Base-by-base conservation (phyloP, 352 stramenopile species). In the Globisporangium cederbergense region DNA sequence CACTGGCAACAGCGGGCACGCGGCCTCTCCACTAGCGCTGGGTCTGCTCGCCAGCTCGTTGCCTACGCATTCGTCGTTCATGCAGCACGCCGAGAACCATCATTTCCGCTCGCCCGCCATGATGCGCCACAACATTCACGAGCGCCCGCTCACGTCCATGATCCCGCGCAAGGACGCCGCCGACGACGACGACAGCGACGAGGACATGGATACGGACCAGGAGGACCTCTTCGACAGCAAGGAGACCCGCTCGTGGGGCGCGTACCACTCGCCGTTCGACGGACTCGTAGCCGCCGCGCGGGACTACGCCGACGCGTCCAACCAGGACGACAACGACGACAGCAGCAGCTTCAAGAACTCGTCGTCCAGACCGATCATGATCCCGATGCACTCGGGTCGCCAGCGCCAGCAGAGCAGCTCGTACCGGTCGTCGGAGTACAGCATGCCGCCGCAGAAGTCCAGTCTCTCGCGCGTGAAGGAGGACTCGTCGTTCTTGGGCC, bases 131-230 rank as follows among this genome's bases (percentile, higher is more conserved):
- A 77, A 78, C 63, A 87, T 91, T 60, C 79, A 85, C 40, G 80
- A 79, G 53, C 76, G 73, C 7, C 79, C 81, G 46, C 77, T 92
- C 18, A 91, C 83, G 63, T 89, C 78, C 55, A 86, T 91, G 73
- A 88, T 91, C 63, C 83, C 83, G 18, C 72, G 71, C 42, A 64
- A 62, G 1, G 46, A 57, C 45, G 66, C 72, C 25, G 65, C 71
- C 49, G 64, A 63, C 16, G 58, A 65, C 14, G 78, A 77, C 61
- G 78, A 79, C 45, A 61, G 65, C 49, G 70, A 79, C 45, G 69
- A 73, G 60, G 79, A 80, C 64, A 78, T 86, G 57, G 77, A 84
- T 55, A 84, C 81, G 69, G 75, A 85, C 62, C 76, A 86, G n/a
- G 71, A 83, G 9, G 80, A 82, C 49, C 66, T 88, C 42, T 70